Conservation (phyloP, 441 rosid species). For the Brassica hybrid region DNA sequence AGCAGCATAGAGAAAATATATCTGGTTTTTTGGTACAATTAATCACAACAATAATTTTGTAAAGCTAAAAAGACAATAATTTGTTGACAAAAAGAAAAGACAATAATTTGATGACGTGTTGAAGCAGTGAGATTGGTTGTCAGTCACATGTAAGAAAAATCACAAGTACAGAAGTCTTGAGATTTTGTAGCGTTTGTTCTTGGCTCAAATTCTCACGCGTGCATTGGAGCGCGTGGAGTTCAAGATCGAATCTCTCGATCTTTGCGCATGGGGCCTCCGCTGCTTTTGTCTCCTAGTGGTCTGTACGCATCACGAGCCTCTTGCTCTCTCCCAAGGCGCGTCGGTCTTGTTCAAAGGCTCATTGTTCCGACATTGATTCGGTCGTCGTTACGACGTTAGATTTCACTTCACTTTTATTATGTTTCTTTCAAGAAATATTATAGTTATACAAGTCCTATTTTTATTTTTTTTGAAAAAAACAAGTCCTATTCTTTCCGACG, state of each 20-base stretch:
- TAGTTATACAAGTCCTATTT: neutral
- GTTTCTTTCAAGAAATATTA: conserved; percentile 23
- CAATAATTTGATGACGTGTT: neutral
- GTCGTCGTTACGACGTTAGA: conserved; percentile 30
- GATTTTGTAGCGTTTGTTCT: conserved; percentile 15
- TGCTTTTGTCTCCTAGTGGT: conserved; percentile 45
- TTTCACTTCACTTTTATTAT: conserved; percentile 17
- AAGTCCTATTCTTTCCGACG: too few relatives aligned
- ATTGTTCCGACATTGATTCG: conserved; percentile 42
- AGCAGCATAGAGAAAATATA: neutral
- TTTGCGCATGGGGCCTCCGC: neutral
- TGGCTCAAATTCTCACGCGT: conserved; percentile 41
- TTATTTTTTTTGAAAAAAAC: too few relatives aligned
- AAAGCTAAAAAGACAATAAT: neutral
- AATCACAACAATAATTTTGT: neutral
- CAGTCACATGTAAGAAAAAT: conserved; percentile 41
- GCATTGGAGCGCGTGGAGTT: conserved; percentile 33
- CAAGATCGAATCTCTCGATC: conserved; percentile 38
- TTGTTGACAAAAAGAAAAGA: too few relatives aligned
- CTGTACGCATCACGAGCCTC: conserved; percentile 41
- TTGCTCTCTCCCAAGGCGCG: conserved; percentile 42
- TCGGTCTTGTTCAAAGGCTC: conserved; percentile 19
- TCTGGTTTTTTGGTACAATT: too few relatives aligned
- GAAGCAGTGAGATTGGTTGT: conserved; percentile 31
- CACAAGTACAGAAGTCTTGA: conserved; percentile 26